Evolutionary conservation across 495 filamentous ascomycete genomes (phyloP).

Genomic region (Daldinia childiae): DNA sequence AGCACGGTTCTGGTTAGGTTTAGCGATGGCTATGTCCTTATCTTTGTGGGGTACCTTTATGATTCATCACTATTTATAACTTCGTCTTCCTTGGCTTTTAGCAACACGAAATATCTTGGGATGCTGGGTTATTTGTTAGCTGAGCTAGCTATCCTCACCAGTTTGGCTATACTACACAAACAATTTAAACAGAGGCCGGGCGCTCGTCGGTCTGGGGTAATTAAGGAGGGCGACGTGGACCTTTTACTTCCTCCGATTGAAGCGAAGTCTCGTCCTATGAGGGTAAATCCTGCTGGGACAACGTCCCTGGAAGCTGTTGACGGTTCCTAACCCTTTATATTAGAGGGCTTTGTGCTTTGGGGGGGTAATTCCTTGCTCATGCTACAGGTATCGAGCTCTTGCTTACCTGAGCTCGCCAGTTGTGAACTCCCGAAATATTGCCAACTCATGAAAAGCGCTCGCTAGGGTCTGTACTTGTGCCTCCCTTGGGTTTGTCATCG

Average conservation of each 20-base stretch:
- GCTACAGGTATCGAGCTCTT: slow-evolving; percentile 18
- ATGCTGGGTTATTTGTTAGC: background rate
- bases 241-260: background rate
- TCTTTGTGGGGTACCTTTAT: background rate
- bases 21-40: background rate
- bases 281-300: slow-evolving; percentile 3
- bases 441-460: slow-evolving; percentile 35
- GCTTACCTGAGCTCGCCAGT: slow-evolving; percentile 36
- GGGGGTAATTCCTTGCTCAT: slow-evolving; percentile 8
- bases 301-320: background rate
- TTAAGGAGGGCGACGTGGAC: slow-evolving; percentile 2
- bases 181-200: slow-evolving; percentile 1
- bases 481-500: slow-evolving; percentile 31
- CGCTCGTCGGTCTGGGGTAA: background rate
- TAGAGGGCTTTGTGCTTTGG: slow-evolving; percentile 10
- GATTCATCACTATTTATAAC: background rate
- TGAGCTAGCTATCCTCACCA: slow-evolving; percentile 19
- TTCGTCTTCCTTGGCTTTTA: background rate
- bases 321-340: slow-evolving; percentile 27
- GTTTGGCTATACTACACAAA: slow-evolving; percentile 11
- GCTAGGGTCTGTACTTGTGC: slow-evolving; percentile 40
- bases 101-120: slow-evolving; percentile 3
- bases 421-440: slow-evolving; percentile 41
- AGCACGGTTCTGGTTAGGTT: slow-evolving; percentile 1
- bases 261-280: slow-evolving; percentile 2